phyloP scores from a whole-genome alignment of 495 filamentous ascomycete species.

The Pseudoneurospora amorphoporcata region DNA sequence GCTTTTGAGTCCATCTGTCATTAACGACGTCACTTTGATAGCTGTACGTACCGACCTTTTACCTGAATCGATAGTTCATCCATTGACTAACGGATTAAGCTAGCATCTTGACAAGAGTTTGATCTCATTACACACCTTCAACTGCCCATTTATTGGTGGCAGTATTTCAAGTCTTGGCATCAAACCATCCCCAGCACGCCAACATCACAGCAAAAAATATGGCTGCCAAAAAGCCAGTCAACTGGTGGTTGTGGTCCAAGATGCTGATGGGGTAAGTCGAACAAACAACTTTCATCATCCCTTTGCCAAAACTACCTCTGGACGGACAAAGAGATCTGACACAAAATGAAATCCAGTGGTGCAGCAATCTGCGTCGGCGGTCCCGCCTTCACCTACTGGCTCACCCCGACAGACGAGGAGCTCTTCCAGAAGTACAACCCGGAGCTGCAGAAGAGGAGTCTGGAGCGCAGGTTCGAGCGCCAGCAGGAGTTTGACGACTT shows the following conservation, averaged over 20 bases:
- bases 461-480: constrained; percentile 59
- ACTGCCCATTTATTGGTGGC: neutral
- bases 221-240: constrained; percentile 20
- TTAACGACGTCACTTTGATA: neutral
- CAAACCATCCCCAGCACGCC: neutral
- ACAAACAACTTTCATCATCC: neutral
- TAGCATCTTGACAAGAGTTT: neutral
- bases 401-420: constrained; percentile 84
- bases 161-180: neutral
- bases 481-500: constrained; percentile 86
- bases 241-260: constrained; percentile 30
- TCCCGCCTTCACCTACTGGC: constrained; percentile 68
- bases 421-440: constrained; percentile 87
- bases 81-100: neutral
- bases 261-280: constrained; percentile 19
- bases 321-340: constrained; percentile 2
- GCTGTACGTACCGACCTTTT: neutral
- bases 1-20: neutral
- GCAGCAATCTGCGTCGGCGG: constrained; percentile 65
- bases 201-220: constrained; percentile 4
- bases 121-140: neutral
- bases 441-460: constrained; percentile 73
- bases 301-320: too few species aligned
- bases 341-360: constrained; percentile 40
- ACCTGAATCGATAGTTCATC: neutral